Evolutionary conservation across 176 grass and related monocot species (phyloP).

Genomic region (Typha latifolia): DNA sequence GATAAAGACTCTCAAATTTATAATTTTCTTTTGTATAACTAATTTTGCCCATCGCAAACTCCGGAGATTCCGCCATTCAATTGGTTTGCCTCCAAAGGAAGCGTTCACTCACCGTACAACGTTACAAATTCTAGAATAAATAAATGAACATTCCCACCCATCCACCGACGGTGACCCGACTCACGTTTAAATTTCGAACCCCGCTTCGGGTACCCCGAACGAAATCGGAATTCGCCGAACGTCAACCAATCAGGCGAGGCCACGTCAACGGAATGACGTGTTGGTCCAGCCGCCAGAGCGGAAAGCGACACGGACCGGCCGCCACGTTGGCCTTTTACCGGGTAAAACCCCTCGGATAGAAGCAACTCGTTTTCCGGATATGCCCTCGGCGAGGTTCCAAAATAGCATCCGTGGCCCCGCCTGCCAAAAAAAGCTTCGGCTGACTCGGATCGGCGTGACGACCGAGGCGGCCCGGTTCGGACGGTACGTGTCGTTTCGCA

Average conservation of each 20-base stretch:
- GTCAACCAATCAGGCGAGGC: neutral
- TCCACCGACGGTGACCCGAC: conserved; percentile 7
- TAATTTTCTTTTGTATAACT: neutral
- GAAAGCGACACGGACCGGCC: conserved; percentile 25
- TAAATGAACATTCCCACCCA: neutral
- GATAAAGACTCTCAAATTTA: too few relatives aligned
- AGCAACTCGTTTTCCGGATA: conserved; percentile 2
- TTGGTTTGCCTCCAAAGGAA: conserved; percentile 5
- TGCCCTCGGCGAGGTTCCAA: neutral
- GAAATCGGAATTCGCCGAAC: neutral
- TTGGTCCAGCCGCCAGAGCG: conserved; percentile 19
- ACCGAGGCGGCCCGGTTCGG: neutral
- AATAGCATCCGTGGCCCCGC: neutral
- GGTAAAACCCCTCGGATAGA: neutral
- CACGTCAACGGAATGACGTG: conserved; percentile 27
- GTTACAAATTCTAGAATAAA: neutral
- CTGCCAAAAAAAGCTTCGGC: neutral
- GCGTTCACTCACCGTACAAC: neutral
- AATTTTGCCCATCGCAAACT: neutral
- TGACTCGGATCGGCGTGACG: neutral
- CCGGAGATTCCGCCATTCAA: neutral
- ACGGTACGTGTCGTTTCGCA: neutral
- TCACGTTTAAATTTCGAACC: conserved; percentile 1
- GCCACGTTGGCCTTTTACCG: conserved; percentile 1
- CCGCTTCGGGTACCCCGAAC: neutral